These are phyloP conservation scores for Talaromyces pinophilus DNA, from an alignment of 2,329 filamentous ascomycete genomes.

Conservation along the genomic window DNA sequence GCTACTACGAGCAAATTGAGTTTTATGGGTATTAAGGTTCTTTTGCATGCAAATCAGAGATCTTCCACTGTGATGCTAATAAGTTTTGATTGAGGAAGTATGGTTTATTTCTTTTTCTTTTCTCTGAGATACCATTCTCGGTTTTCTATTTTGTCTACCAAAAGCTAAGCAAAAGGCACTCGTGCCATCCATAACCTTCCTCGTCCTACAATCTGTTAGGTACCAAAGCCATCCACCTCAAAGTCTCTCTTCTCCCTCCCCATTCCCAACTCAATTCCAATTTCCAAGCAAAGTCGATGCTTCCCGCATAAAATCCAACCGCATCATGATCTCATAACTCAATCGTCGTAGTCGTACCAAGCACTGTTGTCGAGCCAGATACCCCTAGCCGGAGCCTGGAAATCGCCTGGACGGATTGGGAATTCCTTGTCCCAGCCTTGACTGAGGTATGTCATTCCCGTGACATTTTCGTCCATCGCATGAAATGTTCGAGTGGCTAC, in stretches of 20 bases:
- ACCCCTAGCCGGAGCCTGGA: neutral
- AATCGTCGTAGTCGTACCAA: neutral
- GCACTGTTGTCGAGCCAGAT: neutral
- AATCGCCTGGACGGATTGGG: conserved; percentile 15
- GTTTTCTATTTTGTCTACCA: neutral
- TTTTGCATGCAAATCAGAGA: neutral
- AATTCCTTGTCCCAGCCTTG: conserved; percentile 15
- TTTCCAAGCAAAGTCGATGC: neutral
- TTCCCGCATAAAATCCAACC: neutral
- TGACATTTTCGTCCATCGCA: neutral
- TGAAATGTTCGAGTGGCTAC: neutral
- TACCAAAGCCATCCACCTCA: neutral
- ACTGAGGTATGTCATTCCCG: neutral
- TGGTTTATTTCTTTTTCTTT: neutral
- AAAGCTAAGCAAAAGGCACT: neutral
- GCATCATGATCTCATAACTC: neutral
- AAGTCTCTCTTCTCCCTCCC: neutral
- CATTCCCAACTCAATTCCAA: neutral
- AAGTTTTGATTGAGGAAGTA: no score
- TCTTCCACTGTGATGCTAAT: neutral
- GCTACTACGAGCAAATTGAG: neutral
- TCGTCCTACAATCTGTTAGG: neutral
- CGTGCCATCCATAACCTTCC: neutral
- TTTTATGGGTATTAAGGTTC: neutral
- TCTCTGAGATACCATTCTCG: neutral